Evolutionary conservation across 176 grass and related monocot genomes (phyloP).

Genomic region (Rhipidocladum racemiflorum): DNA sequence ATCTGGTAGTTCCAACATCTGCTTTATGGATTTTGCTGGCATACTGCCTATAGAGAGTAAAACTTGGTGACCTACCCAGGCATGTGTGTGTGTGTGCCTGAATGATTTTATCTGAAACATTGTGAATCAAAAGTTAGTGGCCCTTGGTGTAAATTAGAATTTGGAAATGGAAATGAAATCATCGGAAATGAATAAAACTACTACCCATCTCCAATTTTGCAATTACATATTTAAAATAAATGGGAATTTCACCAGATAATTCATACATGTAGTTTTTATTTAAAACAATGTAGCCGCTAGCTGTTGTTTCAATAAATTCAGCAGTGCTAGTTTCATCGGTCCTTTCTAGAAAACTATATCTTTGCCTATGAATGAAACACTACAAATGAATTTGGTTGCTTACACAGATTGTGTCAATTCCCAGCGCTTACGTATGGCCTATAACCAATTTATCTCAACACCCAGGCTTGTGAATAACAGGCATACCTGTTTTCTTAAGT

Average conservation of each 20-base stretch:
- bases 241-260: neutral
- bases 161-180: conserved; percentile 7
- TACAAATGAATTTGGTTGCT: conserved; percentile 7
- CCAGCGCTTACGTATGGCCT: neutral
- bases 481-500: neutral
- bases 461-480: conserved; percentile 9
- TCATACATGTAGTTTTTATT: neutral
- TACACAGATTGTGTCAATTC: neutral
- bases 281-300: conserved; percentile 6
- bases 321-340: neutral
- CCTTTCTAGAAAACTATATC: neutral
- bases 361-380: neutral
- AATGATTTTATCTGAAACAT: neutral
- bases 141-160: conserved; percentile 5
- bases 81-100: neutral
- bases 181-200: neutral
- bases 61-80: neutral
- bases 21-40: conserved; percentile 8
- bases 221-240: conserved; percentile 8
- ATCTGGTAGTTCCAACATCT: conserved; percentile 19
- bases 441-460: conserved; percentile 20
- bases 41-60: conserved; percentile 26
- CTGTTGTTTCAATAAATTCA: conserved; percentile 4
- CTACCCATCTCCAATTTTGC: neutral
- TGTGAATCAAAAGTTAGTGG: neutral